Evolutionary conservation across 2,329 filamentous ascomycete species (phyloP), one percentile per base, ranked within the genome.

Genomic region (Pseudocercospora pini-densiflorae): DNA sequence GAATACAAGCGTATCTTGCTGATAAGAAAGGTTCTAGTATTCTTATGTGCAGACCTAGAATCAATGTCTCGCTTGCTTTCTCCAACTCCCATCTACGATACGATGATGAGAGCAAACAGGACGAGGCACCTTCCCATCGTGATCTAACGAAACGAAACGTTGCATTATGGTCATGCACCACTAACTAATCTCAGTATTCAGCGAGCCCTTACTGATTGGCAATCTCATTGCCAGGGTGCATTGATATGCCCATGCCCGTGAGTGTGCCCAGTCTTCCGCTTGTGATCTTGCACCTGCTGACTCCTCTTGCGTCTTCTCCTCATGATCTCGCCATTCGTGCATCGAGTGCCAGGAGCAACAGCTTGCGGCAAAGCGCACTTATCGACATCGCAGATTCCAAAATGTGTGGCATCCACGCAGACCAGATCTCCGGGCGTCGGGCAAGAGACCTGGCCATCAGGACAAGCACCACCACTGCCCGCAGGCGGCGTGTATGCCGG

Each of bases 301-400:
- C 54, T 40, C 16, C 29, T 36, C 54, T 58, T 40, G 3, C 54
- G 16, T 16, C 47, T 62, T 53, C 66, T 69, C 64, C 68, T 71
- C 53, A 54, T 59, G 59, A 81, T 77, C 57, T 68, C 69, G 43
- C 80, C 80, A 54, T 76, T 73, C 9, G 74, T 70, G 75, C 82
- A 84, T 6, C 71, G 69, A 55, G 79, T 83, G 43, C 82, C 82
- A 21, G 74, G 71, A 9, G 82, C 78, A 29, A 83, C 76, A 36
- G 75, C 68, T 67, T 80, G 78, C 6, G 78, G 69, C 40, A 82
- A 74, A 5, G 80, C 81, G 64, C 75, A 81, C 54, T 79, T 77
- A 60, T 77, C 70, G 31, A 70, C 74, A 75, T 83, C 77, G 78
- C 81, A 84, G 40, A 83, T 74, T 33, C 81, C 82, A 63, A 81